Evolutionary conservation across 257 asterid species (phyloP), one percentile per base, ranked within the genome.

Genomic region (Voacanga thouarsii): DNA sequence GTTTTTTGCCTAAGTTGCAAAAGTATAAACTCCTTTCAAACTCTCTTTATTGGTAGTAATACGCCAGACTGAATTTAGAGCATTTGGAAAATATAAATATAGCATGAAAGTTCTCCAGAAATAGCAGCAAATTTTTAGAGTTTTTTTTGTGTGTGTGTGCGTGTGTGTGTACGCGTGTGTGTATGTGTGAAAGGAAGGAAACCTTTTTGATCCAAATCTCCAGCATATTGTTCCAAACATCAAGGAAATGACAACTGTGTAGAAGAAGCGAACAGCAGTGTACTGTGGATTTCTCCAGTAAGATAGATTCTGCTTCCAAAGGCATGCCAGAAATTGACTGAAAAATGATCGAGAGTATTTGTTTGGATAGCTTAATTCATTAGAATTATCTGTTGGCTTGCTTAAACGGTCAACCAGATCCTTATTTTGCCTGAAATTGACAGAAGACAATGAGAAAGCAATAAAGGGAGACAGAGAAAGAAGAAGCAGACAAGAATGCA

Each of bases 271-370:
- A 57, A 94, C 97, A 55, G 97, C 97, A 57, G 97, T 94, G 85
- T 94, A 94, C 79, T 91, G 95, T 49, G 98, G 98, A 78, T 92
- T 94, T 80, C 98, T 87, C 98, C 98, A 94, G 88, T 94, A 94
- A 65, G 98, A 94, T 57, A 89, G 86, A 74, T 89, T 82, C 85
- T 94, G 97, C 91, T 94, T 94, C 97, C 97, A 88, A 37, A 94
- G 92, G 84, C 98, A 94, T 56, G 97, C 85, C 73, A 83, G 72
- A 75, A 94, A 94, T 72, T 94, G 98, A 82, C 87, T 87, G 65
- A 80, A 84, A 79, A 78, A 85, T 51, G 94, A 80, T 82, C 86
- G 84, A 43, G 90, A 90, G 81, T 91, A 94, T 79, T 86, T 91
- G 7, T 94, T 88, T 12, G 93, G 94, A 82, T 92, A 92, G 75